These are phyloP conservation scores for Linnemannia hyalina DNA, from an alignment of 192 early-diverging fungal species.

Conservation along the genomic window DNA sequence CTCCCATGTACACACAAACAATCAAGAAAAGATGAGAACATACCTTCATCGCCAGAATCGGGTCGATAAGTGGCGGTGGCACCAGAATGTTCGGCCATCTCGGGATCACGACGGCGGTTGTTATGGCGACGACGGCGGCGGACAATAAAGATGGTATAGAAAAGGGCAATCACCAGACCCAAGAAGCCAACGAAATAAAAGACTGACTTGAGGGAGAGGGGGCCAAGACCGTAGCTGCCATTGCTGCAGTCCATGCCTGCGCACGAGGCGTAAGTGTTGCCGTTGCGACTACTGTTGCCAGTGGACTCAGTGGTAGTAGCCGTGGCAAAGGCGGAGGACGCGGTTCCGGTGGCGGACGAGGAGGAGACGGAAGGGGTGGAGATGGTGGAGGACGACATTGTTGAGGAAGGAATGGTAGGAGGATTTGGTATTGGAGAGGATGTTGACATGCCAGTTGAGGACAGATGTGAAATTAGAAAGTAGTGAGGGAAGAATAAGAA, in stretches of 20 bases:
- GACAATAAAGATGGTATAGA: constrained; percentile 37
- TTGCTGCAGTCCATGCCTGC: background rate
- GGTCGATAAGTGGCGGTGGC: constrained; percentile 22
- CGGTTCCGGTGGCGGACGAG: background rate
- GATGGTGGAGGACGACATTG: background rate
- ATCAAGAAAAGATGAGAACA: background rate
- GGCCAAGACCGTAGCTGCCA: background rate
- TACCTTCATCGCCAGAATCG: constrained; percentile 33
- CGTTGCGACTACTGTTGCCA: background rate
- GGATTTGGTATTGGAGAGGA: background rate
- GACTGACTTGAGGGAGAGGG: constrained; percentile 11
- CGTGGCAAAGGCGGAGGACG: background rate
- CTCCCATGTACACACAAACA: background rate
- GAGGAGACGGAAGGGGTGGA: background rate
- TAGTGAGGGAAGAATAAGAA: background rate
- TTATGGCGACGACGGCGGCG: constrained; percentile 35
- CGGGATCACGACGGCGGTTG: constrained; percentile 23
- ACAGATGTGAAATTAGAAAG: background rate
- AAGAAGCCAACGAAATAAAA: constrained; percentile 40
- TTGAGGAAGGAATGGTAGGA: background rate
- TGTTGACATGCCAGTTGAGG: background rate
- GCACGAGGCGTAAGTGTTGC: background rate
- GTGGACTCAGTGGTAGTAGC: background rate
- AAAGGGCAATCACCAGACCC: constrained; percentile 18
- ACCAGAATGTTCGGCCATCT: constrained; percentile 22